A percentile compares a stretch with the other conserved stretches of the same genome.
Evolutionary conservation across 108 stramenopile species (phyloP).

Genomic region (Chaetoceros tenuissimus): DNA sequence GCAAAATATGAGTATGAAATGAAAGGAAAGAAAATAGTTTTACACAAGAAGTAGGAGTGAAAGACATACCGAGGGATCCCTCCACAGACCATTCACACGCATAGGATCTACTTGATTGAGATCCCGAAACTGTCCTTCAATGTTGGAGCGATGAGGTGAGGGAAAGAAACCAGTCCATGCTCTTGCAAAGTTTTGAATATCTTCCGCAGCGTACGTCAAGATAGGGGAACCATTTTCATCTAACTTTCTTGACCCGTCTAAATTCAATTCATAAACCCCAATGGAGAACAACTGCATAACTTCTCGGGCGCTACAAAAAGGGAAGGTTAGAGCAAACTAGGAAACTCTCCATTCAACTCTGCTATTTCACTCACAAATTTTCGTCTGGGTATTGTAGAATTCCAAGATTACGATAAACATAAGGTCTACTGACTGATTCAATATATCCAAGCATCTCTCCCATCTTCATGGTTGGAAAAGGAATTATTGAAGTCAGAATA

Average conservation of each 20-base stretch:
- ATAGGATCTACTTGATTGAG: conserved; percentile 38
- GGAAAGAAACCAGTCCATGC: conserved; percentile 33
- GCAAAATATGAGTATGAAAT: too few species aligned
- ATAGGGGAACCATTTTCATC: conserved; percentile 14
- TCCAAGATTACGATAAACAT: neutral
- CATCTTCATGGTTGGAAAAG: too few species aligned
- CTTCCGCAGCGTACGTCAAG: conserved; percentile 38
- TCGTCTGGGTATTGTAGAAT: conserved; percentile 40
- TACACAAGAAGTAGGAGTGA: too few species aligned
- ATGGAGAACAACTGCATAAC: conserved; percentile 39
- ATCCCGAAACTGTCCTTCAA: neutral
- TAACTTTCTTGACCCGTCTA: conserved; percentile 26
- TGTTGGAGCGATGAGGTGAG: neutral
- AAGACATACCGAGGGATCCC: too few species aligned
- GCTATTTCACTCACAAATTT: too few species aligned
- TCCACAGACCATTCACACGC: conserved; percentile 32
- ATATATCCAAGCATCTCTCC: conserved; percentile 20
- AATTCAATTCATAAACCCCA: conserved; percentile 26
- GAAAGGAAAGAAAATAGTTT: too few species aligned
- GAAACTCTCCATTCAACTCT: too few species aligned
- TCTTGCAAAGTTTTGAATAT: too few species aligned
- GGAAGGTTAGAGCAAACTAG: too few species aligned
- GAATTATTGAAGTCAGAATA: too few species aligned
- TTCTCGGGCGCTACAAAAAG: conserved; percentile 22
- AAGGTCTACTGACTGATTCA: neutral